Evolutionary conservation across 1,284 basidiomycete genomes (phyloP).

Genomic region (Somion occarium): DNA sequence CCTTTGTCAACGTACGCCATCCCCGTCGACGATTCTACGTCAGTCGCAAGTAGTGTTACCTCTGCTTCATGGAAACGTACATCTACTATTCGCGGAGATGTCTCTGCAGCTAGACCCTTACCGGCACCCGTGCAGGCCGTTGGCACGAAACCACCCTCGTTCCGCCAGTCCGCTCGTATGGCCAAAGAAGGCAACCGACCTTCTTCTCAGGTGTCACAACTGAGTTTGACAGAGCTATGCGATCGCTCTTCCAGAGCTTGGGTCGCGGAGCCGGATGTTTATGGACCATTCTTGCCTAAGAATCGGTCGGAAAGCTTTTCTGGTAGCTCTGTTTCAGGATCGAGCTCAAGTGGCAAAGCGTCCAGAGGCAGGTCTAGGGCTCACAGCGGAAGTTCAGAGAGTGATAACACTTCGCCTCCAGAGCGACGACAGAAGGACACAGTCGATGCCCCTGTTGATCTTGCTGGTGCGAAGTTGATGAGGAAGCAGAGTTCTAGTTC

Average conservation of each 20-base stretch:
- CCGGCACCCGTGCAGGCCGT: background rate
- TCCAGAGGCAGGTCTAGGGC: background rate
- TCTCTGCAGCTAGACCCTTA: background rate
- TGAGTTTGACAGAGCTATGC: conserved; percentile 26
- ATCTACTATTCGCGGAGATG: background rate
- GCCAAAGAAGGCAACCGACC: background rate
- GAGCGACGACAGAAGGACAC: background rate
- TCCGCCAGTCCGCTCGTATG: background rate
- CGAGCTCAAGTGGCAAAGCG: conserved; percentile 1
- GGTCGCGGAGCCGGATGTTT: conserved; percentile 15
- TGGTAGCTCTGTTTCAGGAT: conserved; percentile 2
- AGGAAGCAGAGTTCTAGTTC: too few species aligned
- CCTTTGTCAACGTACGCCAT: background rate
- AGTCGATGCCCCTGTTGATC: too few species aligned
- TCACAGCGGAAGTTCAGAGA: conserved; percentile 8
- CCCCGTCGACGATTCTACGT: background rate
- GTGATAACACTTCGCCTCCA: background rate
- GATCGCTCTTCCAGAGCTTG: conserved; percentile 20
- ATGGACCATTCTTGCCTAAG: conserved; percentile 14
- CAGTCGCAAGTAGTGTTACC: too few species aligned
- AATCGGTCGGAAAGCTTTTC: conserved; percentile 4
- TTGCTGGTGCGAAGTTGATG: too few species aligned
- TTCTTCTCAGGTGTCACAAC: conserved; percentile 3
- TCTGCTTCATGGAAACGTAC: background rate
- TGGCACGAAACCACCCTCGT: background rate